Evolutionary conservation across 768 basidiomycete genomes (phyloP), one percentile per base, ranked within the genome.

Genomic region (Boletales sp.): DNA sequence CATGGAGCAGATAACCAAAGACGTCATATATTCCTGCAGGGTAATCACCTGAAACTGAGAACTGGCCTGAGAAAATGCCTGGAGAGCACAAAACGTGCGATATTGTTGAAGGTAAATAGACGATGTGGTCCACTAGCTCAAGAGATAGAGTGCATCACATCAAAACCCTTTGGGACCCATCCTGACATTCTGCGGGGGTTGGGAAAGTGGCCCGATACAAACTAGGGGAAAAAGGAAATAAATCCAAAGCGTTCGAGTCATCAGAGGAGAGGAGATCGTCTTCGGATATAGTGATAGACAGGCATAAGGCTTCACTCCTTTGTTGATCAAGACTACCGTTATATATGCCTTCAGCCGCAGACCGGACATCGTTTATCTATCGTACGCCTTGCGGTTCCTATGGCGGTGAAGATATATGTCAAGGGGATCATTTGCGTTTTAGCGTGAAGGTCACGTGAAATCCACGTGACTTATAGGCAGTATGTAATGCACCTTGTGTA

Each of bases 21-120:
- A 48, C 9, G 50, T 44, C 59, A 68, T 65, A 46, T 59, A 65
- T 58, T 56, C 66, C 17, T 73, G 74, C 45, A 82, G 54, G 47
- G 70, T 63, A 32, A 81, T 64, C 30, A 61, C 61, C 30, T 81
- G 72, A 57, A 81, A 65, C 25, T 60, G 60, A 18, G 59, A 67
- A 10, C 73, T 81, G n/a, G 71, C 72, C 25, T 74, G 62, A n/a
- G 73, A 71, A 32, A 77, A 65, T 9, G 76, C 57, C 9, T 57
- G 57, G 37, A 81, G 71, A 31, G 62, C 57, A 32, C 55, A 53
- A 50, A 76, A 76, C 19, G 61, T 56, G 5, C 47, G 52, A 40
- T 57, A 53, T 18, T 41, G 49, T 38, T 8, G 48, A 46, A 28
- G 58, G 61, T 8, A 68, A 54, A 21, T 53, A 45, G 50, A 62